phyloP scores from a whole-genome alignment of 805 yeast genomes.

The Ogataea pilisensis region DNA sequence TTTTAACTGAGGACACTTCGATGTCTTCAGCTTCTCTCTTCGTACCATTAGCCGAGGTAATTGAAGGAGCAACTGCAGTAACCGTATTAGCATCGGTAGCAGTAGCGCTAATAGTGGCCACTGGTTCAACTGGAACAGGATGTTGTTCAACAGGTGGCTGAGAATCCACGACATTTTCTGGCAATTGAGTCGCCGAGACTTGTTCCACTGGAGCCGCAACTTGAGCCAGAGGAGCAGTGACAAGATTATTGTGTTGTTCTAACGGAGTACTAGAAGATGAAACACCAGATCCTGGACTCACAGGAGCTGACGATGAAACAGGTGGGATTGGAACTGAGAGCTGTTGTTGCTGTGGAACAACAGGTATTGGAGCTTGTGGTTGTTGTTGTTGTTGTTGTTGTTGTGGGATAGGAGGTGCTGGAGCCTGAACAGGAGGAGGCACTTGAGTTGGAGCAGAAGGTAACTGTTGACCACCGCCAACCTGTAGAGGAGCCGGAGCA shows the following conservation, averaged over 20 bases:
- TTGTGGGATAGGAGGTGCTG: slow-evolving; percentile 8
- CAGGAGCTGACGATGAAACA: slow-evolving; percentile 3
- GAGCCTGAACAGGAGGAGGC: no score
- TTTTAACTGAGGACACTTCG: slow-evolving; percentile 5
- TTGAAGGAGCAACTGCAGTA: slow-evolving; percentile 6
- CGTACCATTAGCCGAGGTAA: slow-evolving; percentile 4
- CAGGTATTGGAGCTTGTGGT: no score
- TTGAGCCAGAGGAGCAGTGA: slow-evolving; percentile 4
- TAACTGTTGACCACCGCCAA: slow-evolving; percentile 26
- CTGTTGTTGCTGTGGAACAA: slow-evolving; percentile 5
- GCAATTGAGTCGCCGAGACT: no score
- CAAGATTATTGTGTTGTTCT: slow-evolving; percentile 1
- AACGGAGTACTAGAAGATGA: slow-evolving; percentile 3
- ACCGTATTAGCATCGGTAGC: slow-evolving; percentile 5
- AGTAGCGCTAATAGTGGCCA: slow-evolving; percentile 1
- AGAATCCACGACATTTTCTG: no score
- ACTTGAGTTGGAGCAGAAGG: slow-evolving; percentile 24
- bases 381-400: slow-evolving; percentile 13
- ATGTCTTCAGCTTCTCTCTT: slow-evolving; percentile 10
- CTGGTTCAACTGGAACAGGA: no score
- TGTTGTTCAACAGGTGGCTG: no score
- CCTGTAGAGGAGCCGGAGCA: slow-evolving; percentile 27
- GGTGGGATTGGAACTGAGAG: slow-evolving; percentile 6
- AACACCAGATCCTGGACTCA: slow-evolving; percentile 3
- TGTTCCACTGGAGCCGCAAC: slow-evolving; percentile 3